phyloP scores from a whole-genome alignment of 2,329 filamentous ascomycete species.

The Sclerotinia sclerotiorum region DNA sequence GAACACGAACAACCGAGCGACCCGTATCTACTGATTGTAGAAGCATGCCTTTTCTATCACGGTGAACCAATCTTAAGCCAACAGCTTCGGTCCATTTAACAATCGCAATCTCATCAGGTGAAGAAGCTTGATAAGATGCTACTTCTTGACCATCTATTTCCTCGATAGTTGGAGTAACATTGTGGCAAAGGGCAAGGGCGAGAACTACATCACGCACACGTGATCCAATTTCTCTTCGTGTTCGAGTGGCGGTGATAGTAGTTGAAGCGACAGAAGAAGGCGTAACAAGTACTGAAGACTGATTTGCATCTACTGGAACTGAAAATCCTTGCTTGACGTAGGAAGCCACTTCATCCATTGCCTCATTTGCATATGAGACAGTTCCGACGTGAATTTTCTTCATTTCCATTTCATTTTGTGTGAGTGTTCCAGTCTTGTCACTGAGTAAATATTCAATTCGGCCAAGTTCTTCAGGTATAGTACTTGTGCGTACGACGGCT shows the following conservation, averaged over 20 bases:
- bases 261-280: conserved; percentile 68
- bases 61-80: conserved; percentile 77
- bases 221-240: conserved; percentile 87
- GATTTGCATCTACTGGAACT: conserved; percentile 47
- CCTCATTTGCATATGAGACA: conserved; percentile 96
- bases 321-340: conserved; percentile 86
- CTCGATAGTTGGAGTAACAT: conserved; percentile 89
- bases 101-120: conserved; percentile 96
- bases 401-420: conserved; percentile 98
- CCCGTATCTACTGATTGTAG: conserved; percentile 76
- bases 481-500: conserved; percentile 92
- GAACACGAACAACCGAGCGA: conserved; percentile 75
- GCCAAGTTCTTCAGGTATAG: conserved; percentile 93
- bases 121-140: conserved; percentile 93
- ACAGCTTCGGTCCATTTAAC: conserved; percentile 94
- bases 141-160: conserved; percentile 74
- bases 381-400: conserved; percentile 98
- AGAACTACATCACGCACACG: conserved; percentile 91
- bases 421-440: conserved; percentile 97
- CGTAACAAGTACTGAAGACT: conserved; percentile 62
- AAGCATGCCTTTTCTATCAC: conserved; percentile 82
- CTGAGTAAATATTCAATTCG: conserved; percentile 94
- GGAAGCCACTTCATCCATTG: conserved; percentile 92
- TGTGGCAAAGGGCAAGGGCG: conserved; percentile 90
- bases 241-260: conserved; percentile 68